These are phyloP conservation scores for Tribonema minus DNA, from an alignment of 108 stramenopile species.

Conservation along the genomic window DNA sequence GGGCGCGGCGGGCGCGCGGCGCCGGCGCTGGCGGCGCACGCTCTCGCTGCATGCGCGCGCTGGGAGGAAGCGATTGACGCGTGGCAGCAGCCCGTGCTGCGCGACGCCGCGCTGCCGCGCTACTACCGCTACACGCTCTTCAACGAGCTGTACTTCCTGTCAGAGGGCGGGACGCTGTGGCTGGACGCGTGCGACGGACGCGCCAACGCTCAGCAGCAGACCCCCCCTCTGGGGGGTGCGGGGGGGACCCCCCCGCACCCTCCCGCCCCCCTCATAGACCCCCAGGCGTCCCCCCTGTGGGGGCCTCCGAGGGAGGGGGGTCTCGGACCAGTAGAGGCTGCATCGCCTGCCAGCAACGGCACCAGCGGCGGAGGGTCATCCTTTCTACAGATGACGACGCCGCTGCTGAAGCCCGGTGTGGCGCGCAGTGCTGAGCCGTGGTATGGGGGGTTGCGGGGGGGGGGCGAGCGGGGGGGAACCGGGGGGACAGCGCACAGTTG, in stretches of 20 bases:
- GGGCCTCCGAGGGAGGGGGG: too few species aligned
- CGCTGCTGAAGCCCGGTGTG: too few species aligned
- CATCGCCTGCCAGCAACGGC: too few species aligned
- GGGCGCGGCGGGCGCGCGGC: slow-evolving; percentile 14
- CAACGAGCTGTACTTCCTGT: slow-evolving; percentile 51
- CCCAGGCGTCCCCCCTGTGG: neutral
- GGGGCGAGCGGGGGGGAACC: too few species aligned
- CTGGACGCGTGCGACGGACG: slow-evolving; percentile 15
- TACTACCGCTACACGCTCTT: slow-evolving; percentile 43
- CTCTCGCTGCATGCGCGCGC: neutral
- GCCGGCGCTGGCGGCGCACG: slow-evolving; percentile 11
- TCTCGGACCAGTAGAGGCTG: too few species aligned
- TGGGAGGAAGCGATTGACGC: slow-evolving; percentile 31
- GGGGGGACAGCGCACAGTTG: too few species aligned
- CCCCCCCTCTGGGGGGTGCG: too few species aligned
- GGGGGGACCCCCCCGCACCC: neutral
- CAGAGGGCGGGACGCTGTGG: slow-evolving; percentile 51
- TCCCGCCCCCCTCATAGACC: neutral
- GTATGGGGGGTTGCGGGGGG: too few species aligned
- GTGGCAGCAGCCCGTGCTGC: slow-evolving; percentile 32
- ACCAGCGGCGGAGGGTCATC: too few species aligned
- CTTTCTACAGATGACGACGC: too few species aligned
- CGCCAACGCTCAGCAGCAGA: too few species aligned
- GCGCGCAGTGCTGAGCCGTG: too few species aligned
- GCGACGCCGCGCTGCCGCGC: neutral